Conservation (phyloP, 805 yeast species). For the Ogataea sp. region DNA sequence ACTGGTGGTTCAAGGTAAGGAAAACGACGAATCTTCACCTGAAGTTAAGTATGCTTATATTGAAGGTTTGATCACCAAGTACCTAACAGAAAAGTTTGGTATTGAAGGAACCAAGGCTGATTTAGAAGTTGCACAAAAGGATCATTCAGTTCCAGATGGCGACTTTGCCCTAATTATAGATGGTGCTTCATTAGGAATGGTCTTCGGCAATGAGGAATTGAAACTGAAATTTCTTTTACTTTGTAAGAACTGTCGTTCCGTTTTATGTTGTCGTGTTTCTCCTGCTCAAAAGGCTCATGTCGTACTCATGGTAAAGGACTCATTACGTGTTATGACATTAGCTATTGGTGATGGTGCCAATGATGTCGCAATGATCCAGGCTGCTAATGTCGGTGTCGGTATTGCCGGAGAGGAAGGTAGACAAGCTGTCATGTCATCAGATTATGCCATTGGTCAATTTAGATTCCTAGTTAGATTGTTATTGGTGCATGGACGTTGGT, state of each 20-base stretch:
- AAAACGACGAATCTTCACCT: constrained; percentile 39
- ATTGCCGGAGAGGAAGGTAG: constrained; percentile 90
- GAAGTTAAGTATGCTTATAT: constrained; percentile 18
- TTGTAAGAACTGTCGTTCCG: constrained; percentile 77
- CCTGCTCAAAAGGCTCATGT: constrained; percentile 87
- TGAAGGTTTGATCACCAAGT: constrained; percentile 36
- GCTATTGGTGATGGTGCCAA: constrained; percentile 89
- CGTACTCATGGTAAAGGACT: constrained; percentile 66
- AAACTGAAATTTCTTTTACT: constrained; percentile 55
- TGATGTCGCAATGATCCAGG: constrained; percentile 87
- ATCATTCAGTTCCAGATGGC: constrained; percentile 62
- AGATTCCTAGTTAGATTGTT: constrained; percentile 59
- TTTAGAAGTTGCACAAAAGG: constrained; percentile 42
- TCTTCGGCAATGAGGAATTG: constrained; percentile 34
- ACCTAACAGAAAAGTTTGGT: constrained; percentile 45
- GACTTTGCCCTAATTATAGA: constrained; percentile 67
- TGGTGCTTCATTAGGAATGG: constrained; percentile 61
- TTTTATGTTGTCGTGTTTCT: constrained; percentile 79
- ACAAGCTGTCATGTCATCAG: constrained; percentile 84
- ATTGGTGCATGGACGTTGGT: constrained; percentile 81
- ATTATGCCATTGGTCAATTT: constrained; percentile 80
- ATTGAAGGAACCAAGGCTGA: constrained; percentile 56
- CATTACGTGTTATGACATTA: constrained; percentile 72
- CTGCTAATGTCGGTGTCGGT: constrained; percentile 84
- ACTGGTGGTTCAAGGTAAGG: constrained; percentile 52